These are phyloP conservation scores for Byssoonygena ceratinophila DNA, from an alignment of 2,329 filamentous ascomycete genomes.

Conservation along the genomic window DNA sequence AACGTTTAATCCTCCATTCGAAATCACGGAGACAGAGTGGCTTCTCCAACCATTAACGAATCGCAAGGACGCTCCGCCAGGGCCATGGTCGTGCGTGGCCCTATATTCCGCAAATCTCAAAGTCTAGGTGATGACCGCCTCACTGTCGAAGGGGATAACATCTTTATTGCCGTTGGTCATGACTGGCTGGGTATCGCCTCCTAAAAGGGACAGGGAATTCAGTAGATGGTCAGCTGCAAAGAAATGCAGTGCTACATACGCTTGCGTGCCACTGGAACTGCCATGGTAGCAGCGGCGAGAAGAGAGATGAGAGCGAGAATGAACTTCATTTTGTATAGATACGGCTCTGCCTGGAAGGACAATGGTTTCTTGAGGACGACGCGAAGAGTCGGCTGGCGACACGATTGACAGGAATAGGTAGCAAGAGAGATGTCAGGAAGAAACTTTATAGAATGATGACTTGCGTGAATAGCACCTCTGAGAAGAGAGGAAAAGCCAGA, in stretches of 20 bases:
- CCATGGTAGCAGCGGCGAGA: conserved; percentile 14
- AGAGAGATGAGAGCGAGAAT: conserved; percentile 14
- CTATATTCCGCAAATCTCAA: background rate
- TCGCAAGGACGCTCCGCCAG: background rate
- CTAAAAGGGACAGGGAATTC: conserved; percentile 1
- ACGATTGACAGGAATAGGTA: background rate
- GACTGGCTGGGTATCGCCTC: conserved; percentile 15
- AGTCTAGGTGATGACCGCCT: conserved; percentile 12
- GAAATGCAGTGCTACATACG: conserved; percentile 9
- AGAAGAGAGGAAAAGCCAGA: background rate
- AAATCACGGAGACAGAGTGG: background rate
- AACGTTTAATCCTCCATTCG: background rate
- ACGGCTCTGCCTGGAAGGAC: too few species aligned
- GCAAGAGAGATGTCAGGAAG: background rate
- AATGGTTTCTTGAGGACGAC: background rate
- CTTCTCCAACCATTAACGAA: background rate
- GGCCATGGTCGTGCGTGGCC: background rate
- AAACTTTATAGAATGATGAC: background rate
- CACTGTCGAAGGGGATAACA: conserved; percentile 16
- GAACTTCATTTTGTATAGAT: conserved; percentile 16
- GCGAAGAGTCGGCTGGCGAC: conserved; percentile 5
- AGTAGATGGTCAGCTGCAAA: background rate
- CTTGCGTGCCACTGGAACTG: conserved; percentile 14
- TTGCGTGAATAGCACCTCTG: background rate
- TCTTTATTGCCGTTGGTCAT: conserved; percentile 15